Conservation (phyloP, 164 flowering plant genomes). For the Sedum album region DNA sequence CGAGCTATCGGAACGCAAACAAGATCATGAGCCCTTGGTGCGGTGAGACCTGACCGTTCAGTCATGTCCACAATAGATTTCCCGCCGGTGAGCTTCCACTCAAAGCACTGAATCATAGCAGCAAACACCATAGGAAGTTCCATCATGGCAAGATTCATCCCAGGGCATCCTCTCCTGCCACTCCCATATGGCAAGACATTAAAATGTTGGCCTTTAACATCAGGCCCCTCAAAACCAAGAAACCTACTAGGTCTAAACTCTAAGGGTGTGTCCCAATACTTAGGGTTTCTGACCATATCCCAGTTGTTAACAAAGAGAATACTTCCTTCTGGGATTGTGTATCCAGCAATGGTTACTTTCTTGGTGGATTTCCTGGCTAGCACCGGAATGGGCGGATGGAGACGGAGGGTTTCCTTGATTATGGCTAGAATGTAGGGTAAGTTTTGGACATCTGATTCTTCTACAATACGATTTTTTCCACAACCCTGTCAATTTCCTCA, state of each 20-base stretch:
- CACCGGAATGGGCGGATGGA: conserved; percentile 15
- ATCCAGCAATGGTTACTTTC: not conserved
- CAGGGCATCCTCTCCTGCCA: conserved; percentile 54
- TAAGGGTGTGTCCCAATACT: conserved; percentile 11
- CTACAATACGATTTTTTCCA: conserved; percentile 5
- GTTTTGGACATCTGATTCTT: conserved; percentile 12
- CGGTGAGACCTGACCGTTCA: conserved; percentile 29
- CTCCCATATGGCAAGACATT: conserved; percentile 43
- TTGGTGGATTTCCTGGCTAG: conserved; percentile 2
- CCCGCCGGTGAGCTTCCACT: conserved; percentile 26
- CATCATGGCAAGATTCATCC: conserved; percentile 26
- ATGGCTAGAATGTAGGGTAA: conserved; percentile 19
- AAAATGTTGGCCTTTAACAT: conserved; percentile 35
- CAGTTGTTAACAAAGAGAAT: conserved; percentile 12
- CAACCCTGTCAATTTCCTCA: conserved; percentile 8
- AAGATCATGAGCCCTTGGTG: conserved; percentile 26
- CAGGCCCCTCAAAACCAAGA: not conserved
- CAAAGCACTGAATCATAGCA: conserved; percentile 44
- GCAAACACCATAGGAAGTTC: conserved; percentile 27
- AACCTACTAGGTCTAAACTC: conserved; percentile 17
- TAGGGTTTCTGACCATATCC: conserved; percentile 14
- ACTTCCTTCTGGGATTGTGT: conserved; percentile 4
- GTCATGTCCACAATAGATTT: conserved; percentile 23
- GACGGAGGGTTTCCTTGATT: conserved; percentile 16
- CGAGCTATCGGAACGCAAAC: conserved; percentile 18